Evolutionary conservation across 148 eudicot species (phyloP).

Genomic region (Rhododendron ferrugineum): DNA sequence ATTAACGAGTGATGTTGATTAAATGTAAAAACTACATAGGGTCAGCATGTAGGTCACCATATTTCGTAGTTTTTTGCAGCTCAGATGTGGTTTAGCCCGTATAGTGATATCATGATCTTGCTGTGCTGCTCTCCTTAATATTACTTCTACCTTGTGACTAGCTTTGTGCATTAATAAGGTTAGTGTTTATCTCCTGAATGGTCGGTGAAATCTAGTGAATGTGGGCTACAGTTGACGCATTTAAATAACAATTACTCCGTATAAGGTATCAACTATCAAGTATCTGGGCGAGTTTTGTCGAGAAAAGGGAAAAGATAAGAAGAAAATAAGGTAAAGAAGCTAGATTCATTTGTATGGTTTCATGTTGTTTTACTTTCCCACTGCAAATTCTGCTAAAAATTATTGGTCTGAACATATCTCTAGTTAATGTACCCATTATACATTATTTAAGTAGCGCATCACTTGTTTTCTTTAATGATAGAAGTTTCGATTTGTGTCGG

Average conservation of each 20-base stretch:
- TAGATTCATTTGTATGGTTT: background rate
- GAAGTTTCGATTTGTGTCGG: background rate
- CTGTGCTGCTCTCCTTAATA: background rate
- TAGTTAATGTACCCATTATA: background rate
- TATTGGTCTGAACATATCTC: background rate
- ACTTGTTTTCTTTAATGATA: background rate
- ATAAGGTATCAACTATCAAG: too few species aligned
- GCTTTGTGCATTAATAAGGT: background rate
- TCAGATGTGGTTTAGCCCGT: background rate
- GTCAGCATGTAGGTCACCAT: background rate
- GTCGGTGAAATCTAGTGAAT: background rate
- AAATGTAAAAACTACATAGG: background rate
- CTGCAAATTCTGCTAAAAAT: background rate
- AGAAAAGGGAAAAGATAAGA: background rate
- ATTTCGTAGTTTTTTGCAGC: background rate
- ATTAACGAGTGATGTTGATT: background rate
- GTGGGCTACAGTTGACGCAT: background rate
- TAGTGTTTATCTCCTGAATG: background rate
- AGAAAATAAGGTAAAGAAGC: background rate
- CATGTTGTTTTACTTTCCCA: background rate
- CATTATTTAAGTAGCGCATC: background rate
- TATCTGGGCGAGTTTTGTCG: background rate
- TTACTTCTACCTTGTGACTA: background rate
- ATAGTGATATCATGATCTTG: background rate
- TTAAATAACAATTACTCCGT: background rate